Conservation (phyloP, 768 basidiomycete species). For the Psilocybe tampanensis region DNA sequence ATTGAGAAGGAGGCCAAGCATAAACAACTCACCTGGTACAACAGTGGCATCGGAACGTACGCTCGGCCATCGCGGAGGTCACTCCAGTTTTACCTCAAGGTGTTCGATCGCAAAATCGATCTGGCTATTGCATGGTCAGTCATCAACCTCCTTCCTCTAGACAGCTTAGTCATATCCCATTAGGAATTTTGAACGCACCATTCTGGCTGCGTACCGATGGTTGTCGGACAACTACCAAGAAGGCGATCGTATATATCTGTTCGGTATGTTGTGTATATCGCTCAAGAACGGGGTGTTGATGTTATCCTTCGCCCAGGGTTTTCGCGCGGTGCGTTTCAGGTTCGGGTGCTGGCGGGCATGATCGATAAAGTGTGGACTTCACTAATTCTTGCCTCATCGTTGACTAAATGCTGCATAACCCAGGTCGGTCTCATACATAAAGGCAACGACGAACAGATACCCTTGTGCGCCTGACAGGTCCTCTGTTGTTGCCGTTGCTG, state of each 20-base stretch:
- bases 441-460: conserved; percentile 39
- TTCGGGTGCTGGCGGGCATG: conserved; percentile 10
- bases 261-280: not conserved
- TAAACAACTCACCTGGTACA: conserved; percentile 18
- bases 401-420: not conserved
- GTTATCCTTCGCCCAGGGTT: not conserved
- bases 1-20: not conserved
- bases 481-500: no score
- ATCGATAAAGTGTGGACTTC: conserved; percentile 7
- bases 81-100: not conserved
- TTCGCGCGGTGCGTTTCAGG: conserved; percentile 13
- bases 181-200: conserved; percentile 4
- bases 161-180: not conserved
- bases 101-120: conserved; percentile 14
- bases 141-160: not conserved
- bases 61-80: conserved; percentile 18
- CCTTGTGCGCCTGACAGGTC: conserved; percentile 10
- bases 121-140: conserved; percentile 19
- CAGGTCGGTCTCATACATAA: conserved; percentile 45
- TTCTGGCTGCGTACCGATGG: conserved; percentile 12
- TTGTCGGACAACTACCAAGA: conserved; percentile 12
- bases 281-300: not conserved
- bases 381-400: not conserved
- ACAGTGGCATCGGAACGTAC: conserved; percentile 22
- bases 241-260: conserved; percentile 13